phyloP scores from a whole-genome alignment of 768 basidiomycete species.

The Trametes cingulata region DNA sequence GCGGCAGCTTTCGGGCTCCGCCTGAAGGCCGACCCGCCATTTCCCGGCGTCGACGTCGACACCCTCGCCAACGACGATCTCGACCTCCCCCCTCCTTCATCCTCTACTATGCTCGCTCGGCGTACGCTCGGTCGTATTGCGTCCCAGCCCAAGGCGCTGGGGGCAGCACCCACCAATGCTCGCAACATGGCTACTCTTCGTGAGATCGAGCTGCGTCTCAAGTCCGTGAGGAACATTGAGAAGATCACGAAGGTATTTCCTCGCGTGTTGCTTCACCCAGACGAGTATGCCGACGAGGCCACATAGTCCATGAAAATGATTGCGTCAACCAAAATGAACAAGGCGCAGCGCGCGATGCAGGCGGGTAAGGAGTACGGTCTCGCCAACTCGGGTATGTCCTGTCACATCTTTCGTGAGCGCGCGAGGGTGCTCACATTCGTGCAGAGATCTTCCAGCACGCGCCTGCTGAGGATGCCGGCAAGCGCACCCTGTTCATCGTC shows the following conservation, averaged over 20 bases:
- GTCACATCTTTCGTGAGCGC: not conserved
- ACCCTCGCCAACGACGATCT: slow-evolving; percentile 18
- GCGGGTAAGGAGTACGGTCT: slow-evolving; percentile 90
- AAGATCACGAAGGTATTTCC: slow-evolving; percentile 93
- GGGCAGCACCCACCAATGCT: slow-evolving; percentile 47
- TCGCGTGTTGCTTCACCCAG: not conserved
- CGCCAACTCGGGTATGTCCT: slow-evolving; percentile 75
- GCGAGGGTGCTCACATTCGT: not conserved
- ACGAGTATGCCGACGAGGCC: not conserved
- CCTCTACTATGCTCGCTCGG: slow-evolving; percentile 49
- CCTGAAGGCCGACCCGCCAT: slow-evolving; percentile 23
- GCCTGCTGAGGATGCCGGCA: slow-evolving; percentile 62
- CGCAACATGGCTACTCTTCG: slow-evolving; percentile 97
- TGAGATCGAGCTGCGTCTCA: slow-evolving; percentile 94
- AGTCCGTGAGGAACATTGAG: slow-evolving; percentile 97
- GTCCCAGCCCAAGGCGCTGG: slow-evolving; percentile 40
- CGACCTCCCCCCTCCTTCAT: slow-evolving; percentile 25
- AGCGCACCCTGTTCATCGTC: slow-evolving; percentile 89
- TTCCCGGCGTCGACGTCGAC: slow-evolving; percentile 26
- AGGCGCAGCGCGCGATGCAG: slow-evolving; percentile 92
- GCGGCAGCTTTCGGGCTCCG: slow-evolving; percentile 19
- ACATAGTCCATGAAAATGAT: slow-evolving; percentile 97
- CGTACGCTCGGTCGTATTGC: slow-evolving; percentile 47
- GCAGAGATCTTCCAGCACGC: slow-evolving; percentile 87
- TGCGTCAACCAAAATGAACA: slow-evolving; percentile 94